Conservation (phyloP, 345 rosid species). For the Aegle marmelos region DNA sequence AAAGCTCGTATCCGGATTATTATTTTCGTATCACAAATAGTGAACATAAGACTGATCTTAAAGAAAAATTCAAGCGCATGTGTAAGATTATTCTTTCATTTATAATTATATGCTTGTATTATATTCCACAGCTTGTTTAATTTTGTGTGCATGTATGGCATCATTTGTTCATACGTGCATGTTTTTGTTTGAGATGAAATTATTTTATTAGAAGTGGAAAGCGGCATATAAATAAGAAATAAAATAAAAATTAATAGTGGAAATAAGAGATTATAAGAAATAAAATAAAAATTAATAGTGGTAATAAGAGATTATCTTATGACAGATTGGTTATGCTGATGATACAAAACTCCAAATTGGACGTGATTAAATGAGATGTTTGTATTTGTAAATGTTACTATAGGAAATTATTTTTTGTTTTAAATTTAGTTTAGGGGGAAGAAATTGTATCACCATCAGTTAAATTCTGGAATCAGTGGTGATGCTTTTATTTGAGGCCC, state of each 20-base stretch:
- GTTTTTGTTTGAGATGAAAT: too few species aligned
- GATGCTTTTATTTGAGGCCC: not conserved
- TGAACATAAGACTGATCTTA: slow-evolving; percentile 49
- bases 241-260: not conserved
- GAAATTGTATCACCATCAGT: not conserved
- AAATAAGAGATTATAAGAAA: not conserved
- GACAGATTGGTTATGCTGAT: not conserved
- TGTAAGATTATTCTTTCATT: slow-evolving; percentile 29
- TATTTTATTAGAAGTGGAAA: too few species aligned
- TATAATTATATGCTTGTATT: not conserved
- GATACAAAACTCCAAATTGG: not conserved
- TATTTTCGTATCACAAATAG: slow-evolving; percentile 55
- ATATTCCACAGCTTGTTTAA: too few species aligned
- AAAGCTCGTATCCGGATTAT: slow-evolving; percentile 45
- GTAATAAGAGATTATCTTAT: not conserved
- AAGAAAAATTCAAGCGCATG: slow-evolving; percentile 58
- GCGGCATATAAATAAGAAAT: too few species aligned
- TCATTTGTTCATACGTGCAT: too few species aligned
- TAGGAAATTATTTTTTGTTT: not conserved
- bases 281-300: not conserved
- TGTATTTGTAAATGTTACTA: not conserved
- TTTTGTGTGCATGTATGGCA: too few species aligned
- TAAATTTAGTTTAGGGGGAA: not conserved
- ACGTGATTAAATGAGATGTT: not conserved
- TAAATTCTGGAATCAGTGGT: not conserved